Base-by-base conservation (phyloP, 768 basidiomycete genomes). In the Terana coerulea region DNA sequence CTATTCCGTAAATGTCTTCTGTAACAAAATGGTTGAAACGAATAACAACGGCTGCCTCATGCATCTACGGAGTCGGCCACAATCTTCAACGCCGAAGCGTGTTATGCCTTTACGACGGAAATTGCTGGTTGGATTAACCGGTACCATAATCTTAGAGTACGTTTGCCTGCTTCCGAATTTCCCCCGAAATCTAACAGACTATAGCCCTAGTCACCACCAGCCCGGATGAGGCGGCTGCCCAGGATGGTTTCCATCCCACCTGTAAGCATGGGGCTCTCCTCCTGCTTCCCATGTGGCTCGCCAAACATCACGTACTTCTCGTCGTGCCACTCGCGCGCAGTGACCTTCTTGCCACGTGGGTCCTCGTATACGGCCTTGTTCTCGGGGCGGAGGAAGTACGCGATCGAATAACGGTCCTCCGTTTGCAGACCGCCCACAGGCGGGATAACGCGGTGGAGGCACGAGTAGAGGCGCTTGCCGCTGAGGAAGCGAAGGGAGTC, bases 251-350 rank as follows among this genome's bases (percentile, higher is more conserved):
- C 39, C 39, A 40, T 40, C n/a, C 39, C 39, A 19, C 39, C 39
- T 15, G 39, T 40, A 8, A 40, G 17, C 39, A 40, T 19, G 9
- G n/a, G n/a, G 39, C 39, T 40, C 39, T 40, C 9, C 39, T 40
- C 39, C 39, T 40, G 39, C 17, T 40, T 40, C 39, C 7, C 17
- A 19, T 40, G 39, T 21, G 39, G 17, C 39, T 40, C 39, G 9
- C 39, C 39, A 21, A 40, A 40, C 39, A 40, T 40, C 39, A 40
- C 39, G 22, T 40, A 40, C 17, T 40, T 40, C n/a, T 40, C 39
- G 22, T 40, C 39, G 17, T 40, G 39, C 39, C 39, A 40, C 17
- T 40, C 7, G 10, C 39, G n/a, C 8, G 39, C 39, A 9, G 39
- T 40, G 10, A 40, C 39, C 17, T 17, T 40, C 17, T 17, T 9